Conservation (phyloP, 345 rosid species). For the Melaleuca quinquenervia region DNA sequence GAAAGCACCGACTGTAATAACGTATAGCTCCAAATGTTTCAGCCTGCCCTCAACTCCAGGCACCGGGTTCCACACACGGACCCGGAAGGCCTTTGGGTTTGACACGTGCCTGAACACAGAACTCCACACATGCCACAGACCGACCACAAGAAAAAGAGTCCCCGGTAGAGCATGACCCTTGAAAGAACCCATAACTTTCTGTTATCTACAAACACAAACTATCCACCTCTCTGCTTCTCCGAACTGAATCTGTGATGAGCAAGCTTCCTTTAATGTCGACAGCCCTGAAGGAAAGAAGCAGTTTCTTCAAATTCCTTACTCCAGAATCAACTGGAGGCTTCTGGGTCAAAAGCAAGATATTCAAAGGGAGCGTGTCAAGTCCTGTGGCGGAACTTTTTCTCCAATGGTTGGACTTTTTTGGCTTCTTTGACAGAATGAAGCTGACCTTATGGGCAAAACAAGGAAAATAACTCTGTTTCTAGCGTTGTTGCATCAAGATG, state of each 20-base stretch:
- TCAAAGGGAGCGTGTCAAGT: neutral
- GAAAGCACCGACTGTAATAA: conserved; percentile 64
- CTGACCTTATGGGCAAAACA: neutral
- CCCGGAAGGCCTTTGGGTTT: conserved; percentile 57
- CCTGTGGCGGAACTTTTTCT: neutral
- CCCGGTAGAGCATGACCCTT: conserved; percentile 91
- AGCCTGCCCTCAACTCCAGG: conserved; percentile 71
- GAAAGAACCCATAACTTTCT: conserved; percentile 70
- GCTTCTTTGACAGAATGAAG: neutral
- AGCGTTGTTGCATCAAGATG: neutral
- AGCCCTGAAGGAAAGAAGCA: neutral
- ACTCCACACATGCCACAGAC: conserved; percentile 86
- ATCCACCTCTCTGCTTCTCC: neutral
- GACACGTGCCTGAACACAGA: conserved; percentile 46
- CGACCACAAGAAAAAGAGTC: conserved; percentile 62
- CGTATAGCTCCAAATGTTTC: conserved; percentile 74
- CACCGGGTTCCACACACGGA: conserved; percentile 80
- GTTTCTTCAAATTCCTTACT: neutral
- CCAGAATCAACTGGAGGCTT: neutral
- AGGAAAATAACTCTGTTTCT: neutral
- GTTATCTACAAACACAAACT: neutral
- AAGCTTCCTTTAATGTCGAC: neutral
- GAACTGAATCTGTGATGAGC: neutral
- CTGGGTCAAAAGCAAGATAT: neutral
- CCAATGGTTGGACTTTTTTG: neutral